Evolutionary conservation across 495 filamentous ascomycete species (phyloP).

Genomic region (Tetracladium marchalianum): DNA sequence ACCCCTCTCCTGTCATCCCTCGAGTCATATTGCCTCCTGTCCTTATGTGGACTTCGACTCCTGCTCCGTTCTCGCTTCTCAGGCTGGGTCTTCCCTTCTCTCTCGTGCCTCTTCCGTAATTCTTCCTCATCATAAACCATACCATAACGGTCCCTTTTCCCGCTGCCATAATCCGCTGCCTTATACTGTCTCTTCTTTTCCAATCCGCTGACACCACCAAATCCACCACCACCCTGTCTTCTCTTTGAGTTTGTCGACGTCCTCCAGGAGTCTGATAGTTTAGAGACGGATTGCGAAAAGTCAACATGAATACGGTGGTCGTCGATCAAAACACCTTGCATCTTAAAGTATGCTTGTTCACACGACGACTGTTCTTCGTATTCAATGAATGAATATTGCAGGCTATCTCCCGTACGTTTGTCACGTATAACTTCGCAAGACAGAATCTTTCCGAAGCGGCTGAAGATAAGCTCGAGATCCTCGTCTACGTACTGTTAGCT

Average conservation of each 20-base stretch:
- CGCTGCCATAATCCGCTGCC: conserved; percentile 45
- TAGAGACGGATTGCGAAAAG: conserved; percentile 93
- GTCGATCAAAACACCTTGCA: conserved; percentile 93
- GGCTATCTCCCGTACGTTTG: conserved; percentile 83
- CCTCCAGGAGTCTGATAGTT: conserved; percentile 84
- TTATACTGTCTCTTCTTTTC: conserved; percentile 90
- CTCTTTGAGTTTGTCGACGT: conserved; percentile 80
- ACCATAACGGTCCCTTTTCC: conserved; percentile 43
- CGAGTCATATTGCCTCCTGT: conserved; percentile 13
- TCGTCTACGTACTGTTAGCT: conserved; percentile 45
- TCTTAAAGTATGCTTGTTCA: conserved; percentile 96
- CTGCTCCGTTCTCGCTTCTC: conserved; percentile 20
- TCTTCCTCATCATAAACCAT: conserved; percentile 81
- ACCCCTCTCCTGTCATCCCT: conserved; percentile 13
- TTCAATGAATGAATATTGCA: conserved; percentile 98
- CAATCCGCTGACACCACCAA: conserved; percentile 76
- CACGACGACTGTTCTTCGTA: conserved; percentile 87
- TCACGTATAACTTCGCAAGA: conserved; percentile 96
- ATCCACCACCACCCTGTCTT: conserved; percentile 60
- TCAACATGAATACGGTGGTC: conserved; percentile 98
- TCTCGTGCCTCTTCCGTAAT: conserved; percentile 35
- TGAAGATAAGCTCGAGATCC: conserved; percentile 91
- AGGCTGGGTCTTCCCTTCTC: conserved; percentile 13
- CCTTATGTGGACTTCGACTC: conserved; percentile 14
- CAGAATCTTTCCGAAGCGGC: conserved; percentile 89